A percentile compares a stretch with the other conserved stretches of the same genome.
Conservation (phyloP, 345 rosid genomes). For the Lumnitzera littorea region DNA sequence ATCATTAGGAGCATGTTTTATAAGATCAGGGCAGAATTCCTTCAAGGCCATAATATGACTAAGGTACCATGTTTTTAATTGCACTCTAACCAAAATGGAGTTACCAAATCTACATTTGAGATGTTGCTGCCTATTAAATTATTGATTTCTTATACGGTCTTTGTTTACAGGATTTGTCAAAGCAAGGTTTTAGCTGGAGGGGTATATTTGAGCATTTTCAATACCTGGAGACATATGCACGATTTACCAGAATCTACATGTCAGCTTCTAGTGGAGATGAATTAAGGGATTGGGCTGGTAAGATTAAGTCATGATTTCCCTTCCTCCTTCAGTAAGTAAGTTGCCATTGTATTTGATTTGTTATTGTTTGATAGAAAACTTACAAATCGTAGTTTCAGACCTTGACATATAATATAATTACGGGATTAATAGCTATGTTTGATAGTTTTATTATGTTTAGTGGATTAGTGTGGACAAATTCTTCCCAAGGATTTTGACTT, state of each 20-base stretch:
- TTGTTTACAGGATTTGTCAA: too few relatives aligned
- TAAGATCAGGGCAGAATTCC: slow-evolving; percentile 49
- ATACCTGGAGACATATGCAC: slow-evolving; percentile 26
- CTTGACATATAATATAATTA: slow-evolving; percentile 22
- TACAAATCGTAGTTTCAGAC: not conserved
- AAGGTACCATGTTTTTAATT: slow-evolving; percentile 17
- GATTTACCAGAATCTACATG: slow-evolving; percentile 41
- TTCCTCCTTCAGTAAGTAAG: slow-evolving; percentile 43
- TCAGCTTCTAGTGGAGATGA: slow-evolving; percentile 35
- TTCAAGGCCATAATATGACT: slow-evolving; percentile 37
- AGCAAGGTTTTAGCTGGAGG: too few relatives aligned
- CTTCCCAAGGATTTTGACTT: too few relatives aligned
- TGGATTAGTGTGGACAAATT: too few relatives aligned
- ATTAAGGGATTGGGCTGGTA: slow-evolving; percentile 55
- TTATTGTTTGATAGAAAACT: not conserved
- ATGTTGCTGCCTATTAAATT: not conserved
- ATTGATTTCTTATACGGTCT: slow-evolving; percentile 8
- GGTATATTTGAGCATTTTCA: slow-evolving; percentile 34
- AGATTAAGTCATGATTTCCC: slow-evolving; percentile 57
- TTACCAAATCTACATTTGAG: not conserved
- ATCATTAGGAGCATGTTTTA: slow-evolving; percentile 45
- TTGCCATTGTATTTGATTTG: not conserved
- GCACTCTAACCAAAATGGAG: not conserved
- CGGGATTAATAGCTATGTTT: too few relatives aligned
- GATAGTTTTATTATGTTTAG: too few relatives aligned